Evolutionary conservation across 2,329 filamentous ascomycete genomes (phyloP).

Genomic region (Diaporthe vexans): DNA sequence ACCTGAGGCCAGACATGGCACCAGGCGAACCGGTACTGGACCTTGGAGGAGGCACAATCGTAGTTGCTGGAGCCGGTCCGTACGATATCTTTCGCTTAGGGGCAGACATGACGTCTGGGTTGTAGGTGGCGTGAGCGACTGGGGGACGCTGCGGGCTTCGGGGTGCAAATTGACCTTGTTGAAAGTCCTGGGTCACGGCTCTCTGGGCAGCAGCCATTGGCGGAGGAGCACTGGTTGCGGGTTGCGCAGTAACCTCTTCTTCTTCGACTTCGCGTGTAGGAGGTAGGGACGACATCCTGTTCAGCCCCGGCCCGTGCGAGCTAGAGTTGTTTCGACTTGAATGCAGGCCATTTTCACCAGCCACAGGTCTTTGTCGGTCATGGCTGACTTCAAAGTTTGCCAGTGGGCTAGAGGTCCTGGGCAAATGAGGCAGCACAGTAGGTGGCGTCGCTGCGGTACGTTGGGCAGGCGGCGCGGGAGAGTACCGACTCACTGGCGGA

Average conservation of each 20-base stretch:
- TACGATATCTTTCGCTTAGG: constrained; percentile 70
- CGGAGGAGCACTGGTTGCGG: constrained; percentile 43
- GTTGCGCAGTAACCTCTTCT: constrained; percentile 57
- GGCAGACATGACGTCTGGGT: constrained; percentile 65
- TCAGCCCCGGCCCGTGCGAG: constrained; percentile 67
- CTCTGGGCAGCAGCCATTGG: constrained; percentile 41
- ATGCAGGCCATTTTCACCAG: constrained; percentile 56
- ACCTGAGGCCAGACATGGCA: constrained; percentile 57
- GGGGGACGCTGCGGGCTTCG: constrained; percentile 64
- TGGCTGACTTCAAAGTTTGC: constrained; percentile 72
- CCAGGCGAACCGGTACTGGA: constrained; percentile 75
- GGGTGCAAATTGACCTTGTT: constrained; percentile 43
- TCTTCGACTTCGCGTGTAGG: constrained; percentile 75
- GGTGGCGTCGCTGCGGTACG: constrained; percentile 57
- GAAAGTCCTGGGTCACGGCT: constrained; percentile 3
- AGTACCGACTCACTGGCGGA: constrained; percentile 65
- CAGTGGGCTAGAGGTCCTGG: constrained; percentile 75
- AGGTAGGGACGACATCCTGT: constrained; percentile 70
- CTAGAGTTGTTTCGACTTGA: constrained; percentile 66
- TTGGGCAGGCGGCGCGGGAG: constrained; percentile 58
- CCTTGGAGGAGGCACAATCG: constrained; percentile 66
- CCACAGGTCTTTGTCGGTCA: constrained; percentile 52
- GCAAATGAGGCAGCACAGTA: constrained; percentile 69
- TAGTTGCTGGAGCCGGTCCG: constrained; percentile 52
- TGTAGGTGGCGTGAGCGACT: constrained; percentile 52